These are phyloP conservation scores for Botrytis medusae DNA, from an alignment of 2,329 filamentous ascomycete species.

Conservation along the genomic window DNA sequence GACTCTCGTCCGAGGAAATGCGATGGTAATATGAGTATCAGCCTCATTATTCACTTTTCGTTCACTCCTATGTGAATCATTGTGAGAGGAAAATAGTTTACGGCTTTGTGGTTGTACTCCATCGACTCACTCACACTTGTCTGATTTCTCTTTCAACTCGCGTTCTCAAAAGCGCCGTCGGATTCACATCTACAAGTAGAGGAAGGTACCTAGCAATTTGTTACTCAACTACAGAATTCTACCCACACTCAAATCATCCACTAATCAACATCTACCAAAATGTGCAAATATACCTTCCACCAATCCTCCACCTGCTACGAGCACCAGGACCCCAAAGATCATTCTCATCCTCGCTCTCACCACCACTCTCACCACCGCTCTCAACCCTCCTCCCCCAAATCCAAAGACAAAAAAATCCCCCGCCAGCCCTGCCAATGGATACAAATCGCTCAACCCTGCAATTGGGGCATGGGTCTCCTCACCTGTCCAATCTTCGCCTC, in stretches of 20 bases:
- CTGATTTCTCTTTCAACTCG: neutral
- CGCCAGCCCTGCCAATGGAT: conserved; percentile 18
- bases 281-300: conserved; percentile 20
- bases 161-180: neutral
- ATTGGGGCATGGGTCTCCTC: conserved; percentile 7
- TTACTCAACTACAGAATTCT: neutral
- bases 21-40: neutral
- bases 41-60: neutral
- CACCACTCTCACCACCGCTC: neutral
- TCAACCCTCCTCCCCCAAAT: neutral
- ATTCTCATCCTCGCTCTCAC: neutral
- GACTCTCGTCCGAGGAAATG: neutral
- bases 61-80: neutral
- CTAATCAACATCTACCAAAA: neutral
- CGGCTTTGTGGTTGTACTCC: neutral
- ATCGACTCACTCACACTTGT: neutral
- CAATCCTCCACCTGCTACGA: conserved; percentile 9
- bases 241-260: neutral
- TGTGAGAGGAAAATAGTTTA: neutral
- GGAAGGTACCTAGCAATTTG: neutral
- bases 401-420: neutral
- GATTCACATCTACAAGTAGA: neutral
- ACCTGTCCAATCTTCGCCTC: conserved; percentile 13
- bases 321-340: neutral
- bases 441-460: conserved; percentile 13